Percentiles rank a stretch among this genome's conserved stretches.
phyloP scores from a whole-genome alignment of 805 yeast genomes.

The Zygotorulaspora chibaensis region DNA sequence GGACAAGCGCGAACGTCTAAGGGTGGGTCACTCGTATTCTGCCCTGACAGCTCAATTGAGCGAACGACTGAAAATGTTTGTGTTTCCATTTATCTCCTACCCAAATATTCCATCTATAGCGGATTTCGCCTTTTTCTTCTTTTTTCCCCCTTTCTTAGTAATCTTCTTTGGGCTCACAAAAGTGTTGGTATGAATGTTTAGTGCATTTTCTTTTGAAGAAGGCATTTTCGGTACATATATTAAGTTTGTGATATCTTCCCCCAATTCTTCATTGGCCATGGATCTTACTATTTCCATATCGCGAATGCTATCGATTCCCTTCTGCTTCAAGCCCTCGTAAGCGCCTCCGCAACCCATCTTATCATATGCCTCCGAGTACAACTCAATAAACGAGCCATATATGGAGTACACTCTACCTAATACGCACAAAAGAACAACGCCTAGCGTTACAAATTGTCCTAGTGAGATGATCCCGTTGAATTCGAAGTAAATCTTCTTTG shows the following conservation, averaged over 20 bases:
- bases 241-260: conserved; percentile 24
- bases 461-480: conserved; percentile 65
- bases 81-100: conserved; percentile 15
- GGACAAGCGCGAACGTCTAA: too few species aligned
- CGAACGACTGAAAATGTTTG: too few species aligned
- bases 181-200: not conserved
- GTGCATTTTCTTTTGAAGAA: too few species aligned
- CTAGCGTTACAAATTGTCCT: conserved; percentile 74
- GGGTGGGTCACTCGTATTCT: too few species aligned
- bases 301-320: too few species aligned
- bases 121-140: conserved; percentile 46
- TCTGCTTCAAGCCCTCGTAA: not conserved
- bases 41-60: too few species aligned
- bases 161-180: not conserved
- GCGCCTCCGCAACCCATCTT: conserved; percentile 14
- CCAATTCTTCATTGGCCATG: conserved; percentile 32
- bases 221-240: too few species aligned
- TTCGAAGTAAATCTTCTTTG: conserved; percentile 50
- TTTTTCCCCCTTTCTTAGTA: conserved; percentile 27
- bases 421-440: conserved; percentile 61
- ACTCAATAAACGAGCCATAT: conserved; percentile 17
- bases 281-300: not conserved
- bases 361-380: conserved; percentile 19
- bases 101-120: conserved; percentile 79
- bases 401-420: conserved; percentile 43